These are phyloP conservation scores for Scalesia atractyloides DNA, from an alignment of 129 eudicot species.

Conservation along the genomic window DNA sequence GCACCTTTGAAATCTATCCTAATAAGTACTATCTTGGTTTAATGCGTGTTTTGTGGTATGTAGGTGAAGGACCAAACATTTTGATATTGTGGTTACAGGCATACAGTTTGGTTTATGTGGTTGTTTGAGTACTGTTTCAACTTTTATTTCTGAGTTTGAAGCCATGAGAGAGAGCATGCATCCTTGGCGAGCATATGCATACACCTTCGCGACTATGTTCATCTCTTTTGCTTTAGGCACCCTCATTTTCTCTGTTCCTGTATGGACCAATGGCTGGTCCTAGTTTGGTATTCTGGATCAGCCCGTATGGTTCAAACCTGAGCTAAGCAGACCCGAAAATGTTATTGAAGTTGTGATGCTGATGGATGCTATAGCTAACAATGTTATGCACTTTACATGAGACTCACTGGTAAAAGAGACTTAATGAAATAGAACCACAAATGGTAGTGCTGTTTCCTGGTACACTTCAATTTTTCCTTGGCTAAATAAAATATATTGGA, in stretches of 20 bases:
- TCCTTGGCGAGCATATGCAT: conserved; percentile 79
- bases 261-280: conserved; percentile 54
- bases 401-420: no score
- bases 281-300: conserved; percentile 11
- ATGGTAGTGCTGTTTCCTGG: no score
- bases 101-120: conserved; percentile 80
- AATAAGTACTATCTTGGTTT: no score
- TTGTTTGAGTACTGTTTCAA: conserved; percentile 91
- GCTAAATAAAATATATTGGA: no score
- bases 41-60: conserved; percentile 14
- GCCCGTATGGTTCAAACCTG: not conserved
- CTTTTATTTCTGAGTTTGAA: conserved; percentile 77
- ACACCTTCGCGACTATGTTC: conserved; percentile 57
- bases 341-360: no score
- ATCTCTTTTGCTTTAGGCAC: conserved; percentile 69
- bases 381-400: no score
- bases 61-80: conserved; percentile 47
- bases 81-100: conserved; percentile 62
- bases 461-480: no score
- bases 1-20: no score
- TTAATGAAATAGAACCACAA: no score
- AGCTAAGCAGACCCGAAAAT: no score
- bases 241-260: conserved; percentile 79
- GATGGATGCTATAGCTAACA: no score
- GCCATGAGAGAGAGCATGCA: conserved; percentile 62